Percentiles rank a stretch among this genome's conserved stretches.
Evolutionary conservation across 129 eudicot species (phyloP).

Genomic region (Tagetes patula): DNA sequence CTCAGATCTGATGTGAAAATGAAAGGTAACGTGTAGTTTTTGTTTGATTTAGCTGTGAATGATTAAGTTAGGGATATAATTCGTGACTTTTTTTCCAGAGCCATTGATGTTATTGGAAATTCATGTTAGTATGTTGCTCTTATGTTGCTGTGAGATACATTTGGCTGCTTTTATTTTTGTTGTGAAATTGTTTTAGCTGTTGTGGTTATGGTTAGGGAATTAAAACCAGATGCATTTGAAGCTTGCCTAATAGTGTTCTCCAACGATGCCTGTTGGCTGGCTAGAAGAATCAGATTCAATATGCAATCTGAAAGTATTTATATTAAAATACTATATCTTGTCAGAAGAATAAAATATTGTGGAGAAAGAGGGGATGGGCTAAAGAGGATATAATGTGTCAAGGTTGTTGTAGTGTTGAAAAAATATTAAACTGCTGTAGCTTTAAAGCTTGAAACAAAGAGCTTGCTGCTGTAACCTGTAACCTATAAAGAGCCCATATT

Average conservation of each 20-base stretch:
- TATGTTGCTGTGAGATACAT: conserved; percentile 7
- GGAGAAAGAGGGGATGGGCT: conserved; percentile 9
- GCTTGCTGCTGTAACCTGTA: conserved; percentile 17
- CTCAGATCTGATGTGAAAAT: conserved; percentile 30
- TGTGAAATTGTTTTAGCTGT: conserved; percentile 1
- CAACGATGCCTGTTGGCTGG: not conserved
- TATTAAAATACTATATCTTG: not conserved
- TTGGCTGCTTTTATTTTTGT: not conserved
- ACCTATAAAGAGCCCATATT: not conserved
- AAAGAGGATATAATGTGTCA: conserved; percentile 12
- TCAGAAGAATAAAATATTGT: conserved; percentile 5
- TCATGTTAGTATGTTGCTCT: not conserved
- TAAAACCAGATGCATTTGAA: not conserved
- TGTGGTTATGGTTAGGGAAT: conserved; percentile 11
- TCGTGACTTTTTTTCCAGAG: not conserved
- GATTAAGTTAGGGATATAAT: conserved; percentile 8
- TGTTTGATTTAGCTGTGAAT: conserved; percentile 5
- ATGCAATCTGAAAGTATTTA: not conserved
- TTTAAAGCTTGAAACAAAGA: not conserved
- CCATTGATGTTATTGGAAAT: not conserved
- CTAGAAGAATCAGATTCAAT: conserved; percentile 2
- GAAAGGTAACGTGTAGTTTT: conserved; percentile 17
- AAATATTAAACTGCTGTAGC: not conserved
- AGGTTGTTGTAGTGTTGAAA: conserved; percentile 9
- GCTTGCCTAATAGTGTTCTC: not conserved